phyloP scores from a whole-genome alignment of 352 stramenopile species.

The Phytophthora uliginosa region DNA sequence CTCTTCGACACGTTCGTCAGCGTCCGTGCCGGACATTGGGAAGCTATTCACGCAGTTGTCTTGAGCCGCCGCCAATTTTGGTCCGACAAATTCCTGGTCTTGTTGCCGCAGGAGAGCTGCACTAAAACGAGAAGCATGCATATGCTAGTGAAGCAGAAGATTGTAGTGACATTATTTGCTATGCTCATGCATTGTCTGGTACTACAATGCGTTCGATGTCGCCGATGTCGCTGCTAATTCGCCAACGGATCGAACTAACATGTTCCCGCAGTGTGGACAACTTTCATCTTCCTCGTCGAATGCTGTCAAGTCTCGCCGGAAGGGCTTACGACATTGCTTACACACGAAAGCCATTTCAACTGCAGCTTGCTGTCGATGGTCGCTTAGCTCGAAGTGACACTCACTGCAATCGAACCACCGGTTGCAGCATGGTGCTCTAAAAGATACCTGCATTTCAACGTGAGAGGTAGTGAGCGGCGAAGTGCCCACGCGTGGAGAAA shows the following conservation, averaged over 20 bases:
- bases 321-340: slow-evolving; percentile 72
- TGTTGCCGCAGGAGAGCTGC: too few species aligned
- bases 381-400: slow-evolving; percentile 76
- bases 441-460: slow-evolving; percentile 52
- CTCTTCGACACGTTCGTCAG: slow-evolving; percentile 4
- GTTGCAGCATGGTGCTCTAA: slow-evolving; percentile 74
- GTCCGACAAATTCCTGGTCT: too few species aligned
- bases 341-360: slow-evolving; percentile 73
- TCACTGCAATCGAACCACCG: slow-evolving; percentile 87
- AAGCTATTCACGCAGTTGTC: not conserved
- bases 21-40: not conserved
- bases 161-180: not conserved
- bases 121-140: too few species aligned
- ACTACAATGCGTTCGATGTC: not conserved
- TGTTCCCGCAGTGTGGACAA: slow-evolving; percentile 74
- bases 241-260: slow-evolving; percentile 42
- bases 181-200: not conserved
- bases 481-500: not conserved
- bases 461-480: not conserved
- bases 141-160: not conserved
- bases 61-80: too few species aligned
- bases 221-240: slow-evolving; percentile 13
- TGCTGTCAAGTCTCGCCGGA: slow-evolving; percentile 67
- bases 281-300: slow-evolving; percentile 65
- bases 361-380: slow-evolving; percentile 56